phyloP scores from a whole-genome alignment of 1,284 basidiomycete species.

The Austropuccinia psidii region DNA sequence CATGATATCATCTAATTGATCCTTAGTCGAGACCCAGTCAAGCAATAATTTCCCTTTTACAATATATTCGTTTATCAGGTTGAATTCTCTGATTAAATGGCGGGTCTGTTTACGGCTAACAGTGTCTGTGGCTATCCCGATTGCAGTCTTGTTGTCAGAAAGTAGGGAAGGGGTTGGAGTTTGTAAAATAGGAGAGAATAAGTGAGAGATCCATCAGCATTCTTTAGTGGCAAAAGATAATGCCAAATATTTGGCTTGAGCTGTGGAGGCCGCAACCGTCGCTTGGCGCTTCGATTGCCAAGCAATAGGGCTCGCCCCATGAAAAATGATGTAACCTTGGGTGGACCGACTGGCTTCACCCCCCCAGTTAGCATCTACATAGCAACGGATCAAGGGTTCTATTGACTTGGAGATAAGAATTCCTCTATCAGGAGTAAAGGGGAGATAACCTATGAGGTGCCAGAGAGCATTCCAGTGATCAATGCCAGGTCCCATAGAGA shows the following conservation, averaged over 20 bases:
- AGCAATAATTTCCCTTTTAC: background rate
- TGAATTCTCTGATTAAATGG: background rate
- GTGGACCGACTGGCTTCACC: background rate
- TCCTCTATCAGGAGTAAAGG: background rate
- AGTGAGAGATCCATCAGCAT: background rate
- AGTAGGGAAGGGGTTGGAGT: background rate
- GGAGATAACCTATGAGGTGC: background rate
- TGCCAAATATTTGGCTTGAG: constrained; percentile 11
- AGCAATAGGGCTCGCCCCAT: background rate
- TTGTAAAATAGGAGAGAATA: background rate
- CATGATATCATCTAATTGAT: background rate
- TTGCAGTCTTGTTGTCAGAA: constrained; percentile 5
- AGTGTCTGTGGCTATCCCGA: background rate
- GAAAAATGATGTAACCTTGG: background rate
- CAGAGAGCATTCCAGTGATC: background rate
- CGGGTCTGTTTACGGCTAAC: background rate
- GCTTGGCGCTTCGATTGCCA: background rate
- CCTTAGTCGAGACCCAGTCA: background rate
- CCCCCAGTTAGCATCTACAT: constrained; percentile 17
- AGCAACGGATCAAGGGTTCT: background rate
- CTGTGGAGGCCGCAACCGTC: background rate
- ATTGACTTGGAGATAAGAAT: too few relatives aligned
- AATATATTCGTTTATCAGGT: background rate
- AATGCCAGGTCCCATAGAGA: background rate
- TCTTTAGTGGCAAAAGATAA: background rate